These are phyloP conservation scores for Trametes hirsuta DNA, from an alignment of 1,284 basidiomycete genomes.

Conservation along the genomic window DNA sequence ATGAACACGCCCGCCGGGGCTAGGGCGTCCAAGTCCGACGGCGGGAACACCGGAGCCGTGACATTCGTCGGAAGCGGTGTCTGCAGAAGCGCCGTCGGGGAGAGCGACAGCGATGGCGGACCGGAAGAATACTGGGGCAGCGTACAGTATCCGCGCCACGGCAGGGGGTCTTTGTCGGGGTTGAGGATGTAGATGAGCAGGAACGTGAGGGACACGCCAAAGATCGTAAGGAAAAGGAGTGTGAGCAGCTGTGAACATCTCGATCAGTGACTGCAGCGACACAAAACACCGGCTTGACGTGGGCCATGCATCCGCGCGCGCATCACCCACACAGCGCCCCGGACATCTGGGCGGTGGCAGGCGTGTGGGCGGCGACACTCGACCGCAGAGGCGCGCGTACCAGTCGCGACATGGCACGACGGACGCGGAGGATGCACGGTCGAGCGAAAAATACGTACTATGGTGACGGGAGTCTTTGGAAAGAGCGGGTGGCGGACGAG, in stretches of 20 bases:
- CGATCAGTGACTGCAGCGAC: too few relatives aligned
- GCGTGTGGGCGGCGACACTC: neutral
- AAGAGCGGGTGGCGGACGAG: conserved; percentile 77
- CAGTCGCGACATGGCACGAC: neutral
- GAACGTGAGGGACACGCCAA: conserved; percentile 79
- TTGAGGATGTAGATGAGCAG: conserved; percentile 92
- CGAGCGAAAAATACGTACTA: conserved; percentile 51
- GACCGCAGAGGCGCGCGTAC: neutral
- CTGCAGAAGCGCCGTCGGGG: conserved; percentile 39
- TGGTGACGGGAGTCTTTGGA: conserved; percentile 80
- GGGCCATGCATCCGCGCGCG: neutral
- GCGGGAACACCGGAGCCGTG: conserved; percentile 58
- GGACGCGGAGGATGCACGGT: neutral
- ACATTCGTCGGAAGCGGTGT: conserved; percentile 43
- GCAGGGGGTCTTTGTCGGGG: conserved; percentile 92
- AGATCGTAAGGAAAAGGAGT: conserved; percentile 70
- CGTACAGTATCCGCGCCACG: conserved; percentile 93
- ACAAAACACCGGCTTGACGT: too few relatives aligned
- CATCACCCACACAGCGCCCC: neutral
- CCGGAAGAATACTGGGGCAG: conserved; percentile 51
- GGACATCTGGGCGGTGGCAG: neutral
- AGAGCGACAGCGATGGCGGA: conserved; percentile 44
- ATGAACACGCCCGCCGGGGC: conserved; percentile 89
- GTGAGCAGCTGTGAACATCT: conserved; percentile 59
- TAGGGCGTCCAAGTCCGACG: conserved; percentile 69